Evolutionary conservation across 1,284 basidiomycete genomes (phyloP), one percentile per base, ranked within the genome.

Genomic region (Ceratobasidium sp.): DNA sequence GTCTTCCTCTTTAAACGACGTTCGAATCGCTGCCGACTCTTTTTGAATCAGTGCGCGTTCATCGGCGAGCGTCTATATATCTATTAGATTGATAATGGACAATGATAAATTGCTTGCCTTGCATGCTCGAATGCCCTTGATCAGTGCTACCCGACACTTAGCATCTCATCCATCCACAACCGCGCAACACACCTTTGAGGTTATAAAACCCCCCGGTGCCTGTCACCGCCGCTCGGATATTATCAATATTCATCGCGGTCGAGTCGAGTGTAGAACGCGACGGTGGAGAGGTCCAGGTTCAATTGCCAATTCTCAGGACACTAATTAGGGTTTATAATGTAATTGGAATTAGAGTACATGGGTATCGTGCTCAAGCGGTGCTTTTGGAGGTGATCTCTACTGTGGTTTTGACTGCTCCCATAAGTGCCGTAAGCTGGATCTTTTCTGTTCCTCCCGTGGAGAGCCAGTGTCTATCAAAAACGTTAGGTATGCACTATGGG

Each of bases 1-100:
- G 82, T 96, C 94, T 78, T 99, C 97, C 78, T 98, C 96, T 74
- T 96, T 91, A 82, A 99, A 99, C 0, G 95, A 95, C 0, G 96
- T 96, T 70, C 97, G 87, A 75, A 99, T 98, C 22, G 96, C 94
- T 5, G 97, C 97, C 1, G 94, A 96, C 82, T 99, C 97, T 79
- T 98, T 96, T 79, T 98, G 94, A 76, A 99, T 98, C 74, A 99
- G 89, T 54, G 92, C 88, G 65, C 97, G 92, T 81, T 99, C 97
- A 83, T 99, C 97, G 72, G 97, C 97, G 57, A 98, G 89, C 57
- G 97, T 99, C 93, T 99, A 77, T 71, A 62, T 1, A 42, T 10
- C 72, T 70, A 64, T 75, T 70, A 72, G 73, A 47, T 50, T 38
- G 22, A 38, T 52, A 38, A 47, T 3, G 15, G n/a, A 15, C 12